phyloP scores from a whole-genome alignment of 768 basidiomycete genomes.

The Boletus sensibilis region DNA sequence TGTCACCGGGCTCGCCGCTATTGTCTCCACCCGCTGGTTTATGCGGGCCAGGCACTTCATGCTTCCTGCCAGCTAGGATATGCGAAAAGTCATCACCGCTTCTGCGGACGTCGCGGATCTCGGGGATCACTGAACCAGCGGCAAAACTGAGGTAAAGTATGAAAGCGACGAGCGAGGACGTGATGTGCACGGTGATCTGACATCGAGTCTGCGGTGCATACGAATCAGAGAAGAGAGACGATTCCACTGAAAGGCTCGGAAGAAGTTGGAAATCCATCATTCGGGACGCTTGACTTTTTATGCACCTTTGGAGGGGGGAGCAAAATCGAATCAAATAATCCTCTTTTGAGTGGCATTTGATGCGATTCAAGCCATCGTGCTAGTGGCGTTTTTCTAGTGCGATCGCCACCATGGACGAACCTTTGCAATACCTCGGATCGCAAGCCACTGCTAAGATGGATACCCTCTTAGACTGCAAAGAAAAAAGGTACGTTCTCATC shows the following conservation, averaged over 20 bases:
- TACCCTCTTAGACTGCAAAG: neutral
- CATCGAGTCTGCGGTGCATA: neutral
- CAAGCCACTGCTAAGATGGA: too few species aligned
- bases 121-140: neutral
- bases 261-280: neutral
- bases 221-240: neutral
- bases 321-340: too few species aligned
- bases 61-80: neutral
- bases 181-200: neutral
- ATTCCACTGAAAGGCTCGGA: neutral
- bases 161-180: neutral
- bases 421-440: neutral
- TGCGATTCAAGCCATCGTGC: neutral
- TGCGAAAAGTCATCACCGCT: neutral
- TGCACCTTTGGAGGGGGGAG: neutral
- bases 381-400: neutral
- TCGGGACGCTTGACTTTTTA: neutral
- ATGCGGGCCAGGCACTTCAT: neutral
- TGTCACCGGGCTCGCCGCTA: too few species aligned
- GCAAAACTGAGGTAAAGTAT: neutral
- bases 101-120: neutral
- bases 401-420: neutral
- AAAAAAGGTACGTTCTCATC: neutral
- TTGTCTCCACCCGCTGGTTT: neutral
- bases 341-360: neutral